These are phyloP conservation scores for Jackrogersella minutella DNA, from an alignment of 495 filamentous ascomycete species.

Conservation along the genomic window DNA sequence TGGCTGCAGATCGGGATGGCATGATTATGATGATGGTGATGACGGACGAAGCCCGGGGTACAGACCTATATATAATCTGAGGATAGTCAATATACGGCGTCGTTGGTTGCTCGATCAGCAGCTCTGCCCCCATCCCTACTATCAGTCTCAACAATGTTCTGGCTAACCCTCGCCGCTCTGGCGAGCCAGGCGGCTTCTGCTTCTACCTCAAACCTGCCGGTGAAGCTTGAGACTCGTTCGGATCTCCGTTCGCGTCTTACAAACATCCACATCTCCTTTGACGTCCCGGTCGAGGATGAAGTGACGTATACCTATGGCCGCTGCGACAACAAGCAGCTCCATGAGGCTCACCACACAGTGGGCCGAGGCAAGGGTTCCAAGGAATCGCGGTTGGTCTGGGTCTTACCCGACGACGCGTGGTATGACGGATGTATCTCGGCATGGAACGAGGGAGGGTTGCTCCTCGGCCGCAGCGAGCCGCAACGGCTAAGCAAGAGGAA, in stretches of 20 bases:
- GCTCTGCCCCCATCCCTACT: background rate
- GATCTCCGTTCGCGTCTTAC: conserved; percentile 53
- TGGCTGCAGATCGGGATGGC: background rate
- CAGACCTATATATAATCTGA: conserved; percentile 20
- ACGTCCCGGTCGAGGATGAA: conserved; percentile 37
- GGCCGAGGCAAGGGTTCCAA: conserved; percentile 21
- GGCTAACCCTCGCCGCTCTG: conserved; percentile 28
- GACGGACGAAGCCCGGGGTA: background rate
- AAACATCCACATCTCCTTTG: conserved; percentile 53
- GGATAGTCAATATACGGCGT: background rate
- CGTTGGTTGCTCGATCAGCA: background rate
- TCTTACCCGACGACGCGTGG: conserved; percentile 56
- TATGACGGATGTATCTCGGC: conserved; percentile 62
- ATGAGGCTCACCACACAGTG: conserved; percentile 48
- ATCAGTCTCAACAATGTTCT: conserved; percentile 19
- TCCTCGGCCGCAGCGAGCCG: conserved; percentile 56
- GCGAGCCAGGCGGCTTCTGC: conserved; percentile 21
- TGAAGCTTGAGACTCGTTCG: conserved; percentile 49
- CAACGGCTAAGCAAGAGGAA: conserved; percentile 44
- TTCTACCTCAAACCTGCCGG: conserved; percentile 36
- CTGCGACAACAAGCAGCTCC: conserved; percentile 35
- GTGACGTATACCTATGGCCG: conserved; percentile 53
- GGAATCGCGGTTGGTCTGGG: conserved; percentile 60
- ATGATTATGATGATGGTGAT: too few species aligned
- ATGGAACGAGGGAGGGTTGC: conserved; percentile 49